Conservation (phyloP, 257 asterid genomes). For the Ilex asprella region DNA sequence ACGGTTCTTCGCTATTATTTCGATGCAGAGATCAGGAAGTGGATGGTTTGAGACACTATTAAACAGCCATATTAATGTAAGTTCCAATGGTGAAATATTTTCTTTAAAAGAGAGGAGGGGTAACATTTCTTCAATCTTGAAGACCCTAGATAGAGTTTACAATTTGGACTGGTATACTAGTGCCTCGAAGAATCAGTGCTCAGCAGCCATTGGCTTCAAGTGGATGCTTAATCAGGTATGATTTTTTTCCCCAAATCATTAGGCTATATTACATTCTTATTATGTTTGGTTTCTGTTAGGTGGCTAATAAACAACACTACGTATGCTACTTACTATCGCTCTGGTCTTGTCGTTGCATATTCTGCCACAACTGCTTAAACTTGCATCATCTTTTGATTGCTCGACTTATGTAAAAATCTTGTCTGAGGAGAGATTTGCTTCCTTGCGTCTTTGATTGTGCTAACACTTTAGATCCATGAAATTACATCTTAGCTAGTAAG, state of each 20-base stretch:
- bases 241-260: not conserved
- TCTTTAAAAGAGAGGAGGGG: constrained; percentile 58
- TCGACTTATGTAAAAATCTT: too few species aligned
- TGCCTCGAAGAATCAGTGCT: constrained; percentile 89
- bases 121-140: constrained; percentile 51
- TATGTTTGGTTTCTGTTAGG: not conserved
- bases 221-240: constrained; percentile 98
- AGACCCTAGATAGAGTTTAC: constrained; percentile 67
- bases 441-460: too few species aligned
- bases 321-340: too few species aligned
- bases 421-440: too few species aligned
- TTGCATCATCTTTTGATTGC: too few species aligned
- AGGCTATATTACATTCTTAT: too few species aligned
- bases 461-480: too few species aligned
- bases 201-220: constrained; percentile 89
- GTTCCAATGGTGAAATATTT: constrained; percentile 94
- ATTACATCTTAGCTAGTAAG: too few species aligned
- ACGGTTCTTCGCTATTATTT: constrained; percentile 62
- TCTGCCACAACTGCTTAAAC: too few species aligned
- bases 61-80: constrained; percentile 76
- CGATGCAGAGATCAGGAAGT: constrained; percentile 97
- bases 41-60: constrained; percentile 95
- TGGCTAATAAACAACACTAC: not conserved
- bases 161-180: constrained; percentile 74
- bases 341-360: too few species aligned